Conservation (phyloP, 2,329 filamentous ascomycete species). For the Leptographium lundbergii region DNA sequence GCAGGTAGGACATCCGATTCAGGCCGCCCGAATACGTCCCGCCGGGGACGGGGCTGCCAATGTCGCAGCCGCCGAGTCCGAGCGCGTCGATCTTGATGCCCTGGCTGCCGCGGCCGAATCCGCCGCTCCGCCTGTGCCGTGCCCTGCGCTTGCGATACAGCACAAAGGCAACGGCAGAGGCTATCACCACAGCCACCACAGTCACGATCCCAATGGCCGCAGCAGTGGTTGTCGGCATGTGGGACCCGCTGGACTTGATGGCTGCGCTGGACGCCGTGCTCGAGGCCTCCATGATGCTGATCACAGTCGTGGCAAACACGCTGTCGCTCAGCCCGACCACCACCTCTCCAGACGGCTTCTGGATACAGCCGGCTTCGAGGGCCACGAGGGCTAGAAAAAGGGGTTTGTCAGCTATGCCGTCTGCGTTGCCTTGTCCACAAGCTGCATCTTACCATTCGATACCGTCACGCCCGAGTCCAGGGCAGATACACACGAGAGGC, state of each 20-base stretch:
- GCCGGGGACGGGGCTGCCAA: neutral
- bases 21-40: neutral
- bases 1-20: neutral
- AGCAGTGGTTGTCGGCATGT: slow-evolving; percentile 26
- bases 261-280: slow-evolving; percentile 6
- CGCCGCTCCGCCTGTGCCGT: slow-evolving; percentile 17
- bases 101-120: neutral
- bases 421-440: neutral
- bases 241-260: slow-evolving; percentile 2
- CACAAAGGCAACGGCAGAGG: slow-evolving; percentile 28
- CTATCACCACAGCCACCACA: slow-evolving; percentile 23
- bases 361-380: slow-evolving; percentile 36
- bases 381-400: slow-evolving; percentile 33
- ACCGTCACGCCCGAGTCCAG: slow-evolving; percentile 29
- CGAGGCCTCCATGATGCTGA: slow-evolving; percentile 23
- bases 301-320: slow-evolving; percentile 15
- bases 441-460: slow-evolving; percentile 31
- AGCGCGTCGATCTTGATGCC: neutral
- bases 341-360: slow-evolving; percentile 24
- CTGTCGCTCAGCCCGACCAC: slow-evolving; percentile 18
- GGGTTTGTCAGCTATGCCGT: neutral
- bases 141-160: slow-evolving; percentile 32
- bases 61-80: neutral
- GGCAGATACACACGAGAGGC: slow-evolving; percentile 32
- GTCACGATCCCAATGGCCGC: slow-evolving; percentile 30